Base-by-base conservation (phyloP, 768 basidiomycete species). In the Psilocybe tampanensis region DNA sequence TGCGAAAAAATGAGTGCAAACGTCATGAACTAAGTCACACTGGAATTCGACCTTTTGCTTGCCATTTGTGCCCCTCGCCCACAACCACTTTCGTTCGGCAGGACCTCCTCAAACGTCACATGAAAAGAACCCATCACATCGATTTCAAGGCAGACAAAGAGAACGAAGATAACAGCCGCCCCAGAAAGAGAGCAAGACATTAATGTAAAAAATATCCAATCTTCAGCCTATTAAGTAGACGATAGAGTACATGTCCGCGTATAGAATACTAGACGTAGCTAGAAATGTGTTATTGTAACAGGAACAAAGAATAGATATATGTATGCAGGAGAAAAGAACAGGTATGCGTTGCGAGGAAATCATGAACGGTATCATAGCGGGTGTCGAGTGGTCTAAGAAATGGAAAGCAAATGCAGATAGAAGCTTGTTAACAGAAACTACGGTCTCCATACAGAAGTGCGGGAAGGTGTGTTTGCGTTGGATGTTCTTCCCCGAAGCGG, bases 1-100 rank as follows among this genome's bases (percentile, higher is more conserved):
- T 88, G 56, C 84, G 89, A 56, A 89, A 86, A 68, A 89, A 90
- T 63, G 88, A 90, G 66, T 88, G 86, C 73, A 89, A 88, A 66
- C 82, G 89, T 23, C 89, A 90, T 58, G 86, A 88, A 68, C 76
- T 83, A 13, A 84, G 82, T 57, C 88, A 90, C 64, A 80, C 74
- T 11, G 84, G 83, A 13, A 60, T 69, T 39, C 80, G 85, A 56
- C 88, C 88, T 7, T 88, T 81, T 60, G 71, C 73, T 19, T 90
- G 89, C 56, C 64, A 76, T 48, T 70, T 84, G 36, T 90, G 88
- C 53, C 72, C 77, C 7, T 63, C 61, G 26, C 72, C 72, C 2
- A 76, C 75, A 41, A 76, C 79, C 54, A 77, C 79, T 29, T 90
- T 88, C 55, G 83, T 83, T 44, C 82, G 88, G 42, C 85, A 85